Conservation (phyloP, 2,329 filamentous ascomycete genomes). For the Talaromyces sp. region DNA sequence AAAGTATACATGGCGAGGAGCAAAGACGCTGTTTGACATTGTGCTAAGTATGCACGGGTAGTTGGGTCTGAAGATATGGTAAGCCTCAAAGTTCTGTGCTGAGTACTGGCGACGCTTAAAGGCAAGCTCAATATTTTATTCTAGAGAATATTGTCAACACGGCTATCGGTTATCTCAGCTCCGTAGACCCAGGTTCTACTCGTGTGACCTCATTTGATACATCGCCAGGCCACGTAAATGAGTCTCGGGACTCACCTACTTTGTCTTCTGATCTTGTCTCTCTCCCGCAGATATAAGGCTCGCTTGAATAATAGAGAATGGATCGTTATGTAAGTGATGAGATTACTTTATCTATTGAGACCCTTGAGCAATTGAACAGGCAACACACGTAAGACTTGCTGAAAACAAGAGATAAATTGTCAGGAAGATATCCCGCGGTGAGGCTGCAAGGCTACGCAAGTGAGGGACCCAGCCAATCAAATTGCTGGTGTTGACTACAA, state of each 20-base stretch:
- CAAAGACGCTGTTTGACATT: slow-evolving; percentile 8
- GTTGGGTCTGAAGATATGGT: neutral
- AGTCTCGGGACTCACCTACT: neutral
- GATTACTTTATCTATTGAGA: neutral
- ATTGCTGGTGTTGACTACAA: too few species aligned
- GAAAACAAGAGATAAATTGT: neutral
- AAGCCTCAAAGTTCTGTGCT: too few species aligned
- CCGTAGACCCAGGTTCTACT: neutral
- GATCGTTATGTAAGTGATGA: neutral
- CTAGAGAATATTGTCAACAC: neutral
- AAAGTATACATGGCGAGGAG: slow-evolving; percentile 15
- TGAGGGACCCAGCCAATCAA: too few species aligned
- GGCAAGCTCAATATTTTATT: neutral
- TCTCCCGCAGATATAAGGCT: neutral
- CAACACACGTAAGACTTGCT: neutral
- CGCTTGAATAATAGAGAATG: neutral
- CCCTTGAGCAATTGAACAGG: neutral
- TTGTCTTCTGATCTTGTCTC: too few species aligned
- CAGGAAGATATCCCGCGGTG: neutral
- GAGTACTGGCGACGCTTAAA: neutral
- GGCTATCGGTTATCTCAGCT: neutral
- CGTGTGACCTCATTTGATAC: neutral
- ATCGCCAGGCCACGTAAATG: neutral
- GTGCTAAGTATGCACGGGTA: neutral
- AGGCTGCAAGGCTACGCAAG: too few species aligned